Base-by-base conservation (phyloP, 225 moss, liverwort and hornwort species). In the Ulota crispa region DNA sequence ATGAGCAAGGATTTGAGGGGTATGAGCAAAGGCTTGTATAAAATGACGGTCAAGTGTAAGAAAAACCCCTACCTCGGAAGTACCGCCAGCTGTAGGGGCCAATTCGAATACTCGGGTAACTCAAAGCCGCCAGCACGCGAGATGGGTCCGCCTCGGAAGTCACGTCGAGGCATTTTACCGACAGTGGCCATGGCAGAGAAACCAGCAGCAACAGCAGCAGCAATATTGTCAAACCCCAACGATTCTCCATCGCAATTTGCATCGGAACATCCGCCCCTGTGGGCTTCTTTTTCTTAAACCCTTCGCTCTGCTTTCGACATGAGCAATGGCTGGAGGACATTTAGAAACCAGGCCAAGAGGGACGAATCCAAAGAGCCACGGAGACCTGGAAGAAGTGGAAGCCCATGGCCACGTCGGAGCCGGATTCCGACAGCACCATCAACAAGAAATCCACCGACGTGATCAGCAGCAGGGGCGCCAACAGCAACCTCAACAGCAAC, bases 41-140 rank as follows among this genome's bases (percentile, higher is more conserved):
- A 43, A 41, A 27, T 11, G 62, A 21, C 26, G 62, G 62, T 21
- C 30, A 21, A 76, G 43, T 14, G 12, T 9, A n/a, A 31, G 54
- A 52, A 27, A 54, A 59, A 36, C 19, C 32, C 32, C 6, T 64
- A 86, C 91, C 86, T 86, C 91, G 85, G 71, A 91, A 91, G 70
- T 91, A 91, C n/a, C 85, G 87, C 87, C 87, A 91, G 67, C 34
- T 75, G 42, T 86, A 87, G 0, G 91, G 91, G 3, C 89, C 91
- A 41, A 89, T 87, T 82, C 45, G 79, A 27, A 89, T 73, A 16
- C 79, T 84, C 2, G 87, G 87, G 16, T 89, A 89, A 61, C 64
- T 87, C 76, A 88, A 71, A 20, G 86, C 89, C 61, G 75, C 67
- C 72, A 89, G 8, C 60, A 86, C 77, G 9, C 64, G 77, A 74